phyloP scores from a whole-genome alignment of 805 yeast genomes.

The Zygosaccharomyces siamensis region DNA sequence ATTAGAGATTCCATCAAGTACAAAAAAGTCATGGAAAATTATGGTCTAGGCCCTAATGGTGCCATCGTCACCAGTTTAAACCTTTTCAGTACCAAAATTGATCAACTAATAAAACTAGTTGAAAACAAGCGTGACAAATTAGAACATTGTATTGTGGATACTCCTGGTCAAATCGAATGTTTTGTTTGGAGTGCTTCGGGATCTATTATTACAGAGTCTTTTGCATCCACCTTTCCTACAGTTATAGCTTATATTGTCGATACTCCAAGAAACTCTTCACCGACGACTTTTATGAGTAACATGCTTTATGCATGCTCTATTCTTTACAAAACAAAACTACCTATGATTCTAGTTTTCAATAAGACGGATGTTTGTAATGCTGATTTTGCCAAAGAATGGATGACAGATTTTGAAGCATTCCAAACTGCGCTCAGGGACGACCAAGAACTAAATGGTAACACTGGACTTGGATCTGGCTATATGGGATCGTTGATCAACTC shows the following conservation, averaged over 20 bases:
- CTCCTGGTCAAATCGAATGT: conserved; percentile 99
- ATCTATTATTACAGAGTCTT: conserved; percentile 90
- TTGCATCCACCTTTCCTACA: conserved; percentile 94
- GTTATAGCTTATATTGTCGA: conserved; percentile 94
- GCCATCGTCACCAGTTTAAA: conserved; percentile 95
- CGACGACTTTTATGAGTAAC: conserved; percentile 95
- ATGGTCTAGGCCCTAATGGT: conserved; percentile 95
- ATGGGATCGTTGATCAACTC: conserved; percentile 93
- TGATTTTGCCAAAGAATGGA: conserved; percentile 91
- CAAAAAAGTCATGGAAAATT: conserved; percentile 93
- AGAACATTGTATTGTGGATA: conserved; percentile 79
- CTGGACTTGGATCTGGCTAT: conserved; percentile 66
- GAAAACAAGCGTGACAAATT: conserved; percentile 61
- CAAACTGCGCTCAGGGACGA: conserved; percentile 69
- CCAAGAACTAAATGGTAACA: conserved; percentile 56
- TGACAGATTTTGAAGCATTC: conserved; percentile 91
- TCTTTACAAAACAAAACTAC: conserved; percentile 89
- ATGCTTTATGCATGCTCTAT: conserved; percentile 98
- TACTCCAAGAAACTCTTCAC: conserved; percentile 90
- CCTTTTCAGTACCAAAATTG: conserved; percentile 89
- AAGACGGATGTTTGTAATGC: conserved; percentile 86
- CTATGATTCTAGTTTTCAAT: conserved; percentile 94
- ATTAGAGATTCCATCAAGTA: conserved; percentile 94
- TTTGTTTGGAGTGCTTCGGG: conserved; percentile 99
- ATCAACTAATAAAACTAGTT: conserved; percentile 82